phyloP scores from a whole-genome alignment of 2,329 filamentous ascomycete genomes.

The Beauveria caledonica region DNA sequence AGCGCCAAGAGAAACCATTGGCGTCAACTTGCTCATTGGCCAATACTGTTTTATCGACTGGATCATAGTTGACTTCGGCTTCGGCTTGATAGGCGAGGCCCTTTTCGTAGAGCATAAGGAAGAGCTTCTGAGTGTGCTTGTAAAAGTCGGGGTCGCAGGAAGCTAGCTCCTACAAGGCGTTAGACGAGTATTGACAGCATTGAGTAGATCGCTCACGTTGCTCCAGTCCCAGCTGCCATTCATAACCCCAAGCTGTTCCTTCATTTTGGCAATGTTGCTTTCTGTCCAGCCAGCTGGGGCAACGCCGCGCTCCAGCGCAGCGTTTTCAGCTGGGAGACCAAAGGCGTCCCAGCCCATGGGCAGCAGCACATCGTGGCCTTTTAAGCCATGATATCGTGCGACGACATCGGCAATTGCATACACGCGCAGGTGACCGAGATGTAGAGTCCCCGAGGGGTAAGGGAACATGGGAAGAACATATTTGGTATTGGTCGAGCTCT shows the following conservation, averaged over 20 bases:
- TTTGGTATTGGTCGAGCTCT: constrained; percentile 26
- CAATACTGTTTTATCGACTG: constrained; percentile 79
- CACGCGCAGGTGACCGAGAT: constrained; percentile 79
- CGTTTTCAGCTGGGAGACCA: constrained; percentile 84
- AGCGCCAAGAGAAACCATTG: constrained; percentile 79
- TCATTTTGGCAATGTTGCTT: constrained; percentile 77
- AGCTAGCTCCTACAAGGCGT: constrained; percentile 57
- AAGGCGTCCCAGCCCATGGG: constrained; percentile 97
- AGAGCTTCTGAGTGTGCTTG: constrained; percentile 81
- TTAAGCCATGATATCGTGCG: constrained; percentile 65
- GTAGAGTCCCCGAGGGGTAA: constrained; percentile 79
- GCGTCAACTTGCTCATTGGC: constrained; percentile 92
- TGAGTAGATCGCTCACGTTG: constrained; percentile 46
- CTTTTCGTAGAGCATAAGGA: constrained; percentile 64
- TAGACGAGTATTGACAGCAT: constrained; percentile 2
- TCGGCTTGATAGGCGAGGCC: constrained; percentile 77
- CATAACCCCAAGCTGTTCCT: constrained; percentile 68
- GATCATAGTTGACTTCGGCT: constrained; percentile 83
- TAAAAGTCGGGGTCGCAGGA: constrained; percentile 83
- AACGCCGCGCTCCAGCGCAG: constrained; percentile 73
- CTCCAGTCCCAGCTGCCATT: constrained; percentile 81
- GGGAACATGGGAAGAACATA: constrained; percentile 91
- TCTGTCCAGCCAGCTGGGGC: constrained; percentile 73
- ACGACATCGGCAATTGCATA: constrained; percentile 88
- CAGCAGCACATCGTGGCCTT: constrained; percentile 66